phyloP scores from a whole-genome alignment of 805 yeast species.

The Danielozyma ontarioensis region DNA sequence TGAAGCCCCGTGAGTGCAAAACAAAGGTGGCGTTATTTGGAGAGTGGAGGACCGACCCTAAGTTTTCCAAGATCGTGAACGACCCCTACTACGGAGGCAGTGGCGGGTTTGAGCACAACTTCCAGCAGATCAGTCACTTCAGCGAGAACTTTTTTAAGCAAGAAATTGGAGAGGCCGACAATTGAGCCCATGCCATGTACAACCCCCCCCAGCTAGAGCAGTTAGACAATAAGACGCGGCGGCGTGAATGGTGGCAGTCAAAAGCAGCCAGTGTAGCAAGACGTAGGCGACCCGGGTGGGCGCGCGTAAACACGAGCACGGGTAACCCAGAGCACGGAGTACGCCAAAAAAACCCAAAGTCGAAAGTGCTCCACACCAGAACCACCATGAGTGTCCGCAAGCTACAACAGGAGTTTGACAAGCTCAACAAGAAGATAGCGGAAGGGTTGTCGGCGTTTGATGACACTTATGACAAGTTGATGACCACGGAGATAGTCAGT shows the following conservation, averaged over 20 bases:
- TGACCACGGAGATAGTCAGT: constrained; percentile 72
- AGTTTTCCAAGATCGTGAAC: constrained; percentile 55
- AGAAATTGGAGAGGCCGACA: constrained; percentile 34
- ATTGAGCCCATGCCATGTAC: too few species aligned
- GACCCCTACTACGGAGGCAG: constrained; percentile 93
- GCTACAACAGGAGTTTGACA: constrained; percentile 75
- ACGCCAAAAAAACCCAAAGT: too few species aligned
- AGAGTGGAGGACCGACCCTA: constrained; percentile 58
- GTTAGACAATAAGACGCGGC: too few species aligned
- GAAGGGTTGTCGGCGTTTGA: constrained; percentile 90
- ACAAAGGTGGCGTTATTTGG: constrained; percentile 68
- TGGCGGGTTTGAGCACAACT: constrained; percentile 77
- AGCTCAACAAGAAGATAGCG: constrained; percentile 81
- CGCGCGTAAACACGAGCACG: too few species aligned
- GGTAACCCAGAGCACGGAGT: too few species aligned
- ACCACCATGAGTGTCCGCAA: constrained; percentile 39
- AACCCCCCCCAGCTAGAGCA: too few species aligned
- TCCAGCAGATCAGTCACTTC: constrained; percentile 69
- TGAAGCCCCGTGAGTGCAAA: constrained; percentile 47
- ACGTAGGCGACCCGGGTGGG: too few species aligned
- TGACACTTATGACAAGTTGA: constrained; percentile 78
- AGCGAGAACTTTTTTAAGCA: constrained; percentile 60
- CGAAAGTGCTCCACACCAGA: too few species aligned
- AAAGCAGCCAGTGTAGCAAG: too few species aligned
- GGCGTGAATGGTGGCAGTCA: too few species aligned